These are phyloP conservation scores for Ascoidea asiatica DNA, from an alignment of 805 yeast genomes.

Conservation along the genomic window DNA sequence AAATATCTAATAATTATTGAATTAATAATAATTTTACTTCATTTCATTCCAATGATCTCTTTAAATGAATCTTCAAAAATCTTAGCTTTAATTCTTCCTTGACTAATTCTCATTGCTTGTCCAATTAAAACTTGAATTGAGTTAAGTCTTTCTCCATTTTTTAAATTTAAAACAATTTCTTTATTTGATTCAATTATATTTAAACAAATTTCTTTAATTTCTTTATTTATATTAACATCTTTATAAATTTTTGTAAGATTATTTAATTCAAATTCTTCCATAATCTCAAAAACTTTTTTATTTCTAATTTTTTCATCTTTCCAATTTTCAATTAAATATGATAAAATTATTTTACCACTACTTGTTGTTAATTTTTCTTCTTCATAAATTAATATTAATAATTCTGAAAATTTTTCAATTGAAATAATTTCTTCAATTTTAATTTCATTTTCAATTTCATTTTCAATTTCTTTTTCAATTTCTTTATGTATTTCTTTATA, in stretches of 20 bases:
- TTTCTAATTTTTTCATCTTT: constrained; percentile 18
- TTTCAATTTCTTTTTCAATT: too few relatives aligned
- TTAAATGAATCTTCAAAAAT: constrained; percentile 22
- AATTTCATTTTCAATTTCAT: too few relatives aligned
- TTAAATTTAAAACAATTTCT: constrained; percentile 43
- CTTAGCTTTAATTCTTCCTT: constrained; percentile 36
- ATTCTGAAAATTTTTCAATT: constrained; percentile 33
- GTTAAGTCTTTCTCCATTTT: constrained; percentile 40
- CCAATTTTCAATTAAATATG: constrained; percentile 42
- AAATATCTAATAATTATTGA: too few relatives aligned
- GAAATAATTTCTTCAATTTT: constrained; percentile 22
- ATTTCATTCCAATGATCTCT: too few relatives aligned
- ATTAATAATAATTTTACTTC: too few relatives aligned
- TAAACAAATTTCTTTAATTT: constrained; percentile 26
- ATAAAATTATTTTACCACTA: constrained; percentile 52
- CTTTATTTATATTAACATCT: constrained; percentile 19
- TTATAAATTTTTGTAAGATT: constrained; percentile 18
- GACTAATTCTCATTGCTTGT: constrained; percentile 66
- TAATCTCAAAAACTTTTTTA: constrained; percentile 25
- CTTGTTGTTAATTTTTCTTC: constrained; percentile 39
- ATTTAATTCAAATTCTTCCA: constrained; percentile 39
- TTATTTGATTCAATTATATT: constrained; percentile 31
- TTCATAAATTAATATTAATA: constrained; percentile 35
- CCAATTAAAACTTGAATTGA: constrained; percentile 75
- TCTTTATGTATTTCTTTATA: too few relatives aligned